Base-by-base conservation (phyloP, 768 basidiomycete genomes). In the Boletus rufocinnamomeus region DNA sequence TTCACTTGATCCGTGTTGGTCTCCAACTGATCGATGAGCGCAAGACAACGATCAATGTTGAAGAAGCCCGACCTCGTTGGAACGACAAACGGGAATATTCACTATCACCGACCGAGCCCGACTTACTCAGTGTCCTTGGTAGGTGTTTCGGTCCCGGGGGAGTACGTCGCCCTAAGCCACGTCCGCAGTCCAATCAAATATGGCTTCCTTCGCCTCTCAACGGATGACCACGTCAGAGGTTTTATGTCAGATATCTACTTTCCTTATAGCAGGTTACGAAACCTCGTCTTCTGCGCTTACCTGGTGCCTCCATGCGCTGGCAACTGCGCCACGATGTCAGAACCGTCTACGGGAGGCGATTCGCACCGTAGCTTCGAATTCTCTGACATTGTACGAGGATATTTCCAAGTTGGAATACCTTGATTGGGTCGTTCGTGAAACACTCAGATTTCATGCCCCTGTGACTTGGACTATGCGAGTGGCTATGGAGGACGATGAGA, bases 191-290 rank as follows among this genome's bases (percentile, higher is more conserved):
- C 80, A 79, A 50, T 87, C 87, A 1, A 88, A 86, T 64, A 68
- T 82, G 16, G 69, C 75, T 14, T 69, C 77, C 35, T 69, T 75
- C 11, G 69, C 78, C 11, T 72, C 75, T 1, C 77, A 81, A 58
- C 76, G 77, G n/a, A 77, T 89, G 76, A 77, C 80, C 13, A 77
- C 80, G 38, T 70, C 76, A n/a, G 85, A 89, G 60, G 79, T 83
- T 2, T 72, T 84, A 25, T 84, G 78, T 62, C 87, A 87, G 62
- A 86, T 87, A 59, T 80, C 82, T 13, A 86, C 84, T 0, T 87
- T 88, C 67, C 75, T 88, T 32, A 77, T 82, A 16, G 83, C 84
- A 6, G 87, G 87, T 13, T 82, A 89, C 72, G 86, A 88, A 68
- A 86, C 85, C 1, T 81, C 81, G 19, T 76, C 83, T 1, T 77